Percentiles rank a stretch among this genome's conserved stretches.
Conservation (phyloP, 768 basidiomycete genomes). For the Tricholoma sp. region DNA sequence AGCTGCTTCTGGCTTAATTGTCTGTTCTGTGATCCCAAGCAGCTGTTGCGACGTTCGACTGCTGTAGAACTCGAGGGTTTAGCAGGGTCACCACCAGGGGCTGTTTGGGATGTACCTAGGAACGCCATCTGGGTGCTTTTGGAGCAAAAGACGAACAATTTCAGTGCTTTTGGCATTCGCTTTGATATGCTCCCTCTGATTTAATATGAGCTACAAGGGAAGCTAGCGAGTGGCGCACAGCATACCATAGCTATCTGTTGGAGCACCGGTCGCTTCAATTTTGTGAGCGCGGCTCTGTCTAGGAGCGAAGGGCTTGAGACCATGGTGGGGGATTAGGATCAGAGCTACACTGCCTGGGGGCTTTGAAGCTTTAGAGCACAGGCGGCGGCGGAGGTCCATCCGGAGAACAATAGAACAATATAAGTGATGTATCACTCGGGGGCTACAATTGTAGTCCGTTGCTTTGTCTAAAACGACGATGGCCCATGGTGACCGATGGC, state of each 20-base stretch:
- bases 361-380: not conserved
- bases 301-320: not conserved
- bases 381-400: not conserved
- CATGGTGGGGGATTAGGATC: not conserved
- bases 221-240: not conserved
- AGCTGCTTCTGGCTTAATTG: not conserved
- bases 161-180: constrained; percentile 15
- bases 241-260: constrained; percentile 18
- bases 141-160: constrained; percentile 13
- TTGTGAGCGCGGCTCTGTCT: constrained; percentile 7
- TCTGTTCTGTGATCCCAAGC: not conserved
- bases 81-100: not conserved
- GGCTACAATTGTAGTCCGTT: not conserved
- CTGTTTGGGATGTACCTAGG: constrained; percentile 3
- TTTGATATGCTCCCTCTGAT: constrained; percentile 17
- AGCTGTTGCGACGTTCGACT: not conserved
- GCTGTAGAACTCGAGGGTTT: not conserved
- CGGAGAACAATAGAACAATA: constrained; percentile 10
- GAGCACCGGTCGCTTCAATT: constrained; percentile 11
- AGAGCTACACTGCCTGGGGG: not conserved
- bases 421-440: not conserved
- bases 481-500: not conserved
- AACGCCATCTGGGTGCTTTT: constrained; percentile 13
- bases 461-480: not conserved
- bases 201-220: not conserved